These are phyloP conservation scores for Ambrosiella cleistominuta DNA, from an alignment of 2,329 filamentous ascomycete species.

Conservation along the genomic window DNA sequence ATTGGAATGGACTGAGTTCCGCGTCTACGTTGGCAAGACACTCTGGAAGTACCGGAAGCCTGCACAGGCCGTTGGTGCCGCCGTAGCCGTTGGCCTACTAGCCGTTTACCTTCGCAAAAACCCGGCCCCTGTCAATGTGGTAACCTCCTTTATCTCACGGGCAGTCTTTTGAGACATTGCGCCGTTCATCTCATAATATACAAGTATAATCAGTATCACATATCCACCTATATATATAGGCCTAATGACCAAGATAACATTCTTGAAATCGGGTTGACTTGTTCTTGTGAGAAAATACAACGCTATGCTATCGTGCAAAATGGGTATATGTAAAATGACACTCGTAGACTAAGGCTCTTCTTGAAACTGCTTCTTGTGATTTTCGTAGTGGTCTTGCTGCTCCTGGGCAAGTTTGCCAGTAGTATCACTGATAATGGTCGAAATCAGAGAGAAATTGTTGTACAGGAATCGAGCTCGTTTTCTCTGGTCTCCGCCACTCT, in stretches of 20 bases:
- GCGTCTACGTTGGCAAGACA: neutral
- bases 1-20: constrained; percentile 26
- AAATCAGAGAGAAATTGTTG: constrained; percentile 90
- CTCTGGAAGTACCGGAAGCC: constrained; percentile 40
- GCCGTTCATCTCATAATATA: neutral
- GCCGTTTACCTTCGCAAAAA: constrained; percentile 49
- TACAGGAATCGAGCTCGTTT: constrained; percentile 78
- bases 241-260: no score
- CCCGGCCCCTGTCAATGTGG: constrained; percentile 15
- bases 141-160: constrained; percentile 1
- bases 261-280: no score
- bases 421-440: constrained; percentile 74
- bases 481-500: constrained; percentile 56
- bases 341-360: constrained; percentile 20
- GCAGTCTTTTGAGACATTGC: neutral
- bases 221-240: neutral
- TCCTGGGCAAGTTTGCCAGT: constrained; percentile 57
- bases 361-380: constrained; percentile 40
- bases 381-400: constrained; percentile 58
- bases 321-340: neutral
- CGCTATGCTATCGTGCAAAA: neutral
- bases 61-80: constrained; percentile 40
- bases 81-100: constrained; percentile 48
- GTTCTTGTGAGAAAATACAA: neutral
- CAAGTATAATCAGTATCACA: neutral